These are phyloP conservation scores for Jaenimonas drosophilae DNA, from an alignment of 208 protist genomes.

Conservation along the genomic window DNA sequence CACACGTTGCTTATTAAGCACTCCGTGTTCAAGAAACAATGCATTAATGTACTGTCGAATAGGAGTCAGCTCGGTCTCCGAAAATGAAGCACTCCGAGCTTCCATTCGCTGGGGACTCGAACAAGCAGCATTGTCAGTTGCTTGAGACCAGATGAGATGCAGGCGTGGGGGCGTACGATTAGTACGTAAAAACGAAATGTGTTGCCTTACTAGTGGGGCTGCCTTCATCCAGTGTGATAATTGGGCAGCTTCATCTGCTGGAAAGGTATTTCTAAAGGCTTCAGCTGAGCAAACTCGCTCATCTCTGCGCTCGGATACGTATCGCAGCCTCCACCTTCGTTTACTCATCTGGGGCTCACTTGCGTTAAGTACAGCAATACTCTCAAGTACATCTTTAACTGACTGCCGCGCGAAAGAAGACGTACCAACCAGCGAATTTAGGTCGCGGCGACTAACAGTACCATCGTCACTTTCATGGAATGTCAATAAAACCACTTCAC, in stretches of 20 bases:
- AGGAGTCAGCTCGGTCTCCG: slow-evolving; percentile 32
- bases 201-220: slow-evolving; percentile 15
- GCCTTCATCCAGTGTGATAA: slow-evolving; percentile 36
- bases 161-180: slow-evolving; percentile 14
- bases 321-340: slow-evolving; percentile 58
- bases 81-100: neutral
- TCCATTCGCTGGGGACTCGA: neutral
- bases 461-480: slow-evolving; percentile 62
- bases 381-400: slow-evolving; percentile 60
- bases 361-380: slow-evolving; percentile 36
- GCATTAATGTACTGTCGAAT: slow-evolving; percentile 53
- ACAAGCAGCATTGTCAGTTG: no score
- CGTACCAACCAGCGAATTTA: slow-evolving; percentile 45
- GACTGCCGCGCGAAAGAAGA: slow-evolving; percentile 17
- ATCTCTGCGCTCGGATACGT: slow-evolving; percentile 21
- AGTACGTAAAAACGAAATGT: slow-evolving; percentile 36
- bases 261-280: slow-evolving; percentile 19
- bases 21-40: slow-evolving; percentile 72
- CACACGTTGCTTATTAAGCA: slow-evolving; percentile 72
- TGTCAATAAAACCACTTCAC: slow-evolving; percentile 47
- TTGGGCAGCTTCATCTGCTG: slow-evolving; percentile 36
- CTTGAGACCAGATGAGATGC: neutral
- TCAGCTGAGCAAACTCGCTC: slow-evolving; percentile 4
- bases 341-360: slow-evolving; percentile 30
- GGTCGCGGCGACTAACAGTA: slow-evolving; percentile 27